phyloP scores from a whole-genome alignment of 108 stramenopile genomes.

The Cyclostephanos tholiformis region DNA sequence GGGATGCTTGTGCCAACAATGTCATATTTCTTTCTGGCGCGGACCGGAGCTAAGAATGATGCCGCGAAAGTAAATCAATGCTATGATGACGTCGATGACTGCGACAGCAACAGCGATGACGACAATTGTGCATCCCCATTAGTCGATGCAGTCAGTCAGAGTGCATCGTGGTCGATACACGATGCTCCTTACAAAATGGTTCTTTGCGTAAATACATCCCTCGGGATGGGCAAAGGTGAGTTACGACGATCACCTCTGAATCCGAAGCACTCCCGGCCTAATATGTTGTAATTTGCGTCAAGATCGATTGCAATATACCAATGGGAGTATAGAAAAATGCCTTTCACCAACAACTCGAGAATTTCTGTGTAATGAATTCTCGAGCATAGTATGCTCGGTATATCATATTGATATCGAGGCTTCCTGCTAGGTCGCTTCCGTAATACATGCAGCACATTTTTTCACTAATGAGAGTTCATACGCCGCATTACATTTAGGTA shows the following conservation, averaged over 20 bases:
- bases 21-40: slow-evolving; percentile 37
- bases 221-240: slow-evolving; percentile 83
- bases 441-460: not conserved
- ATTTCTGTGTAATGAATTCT: slow-evolving; percentile 12
- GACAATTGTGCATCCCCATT: slow-evolving; percentile 30
- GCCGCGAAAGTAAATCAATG: slow-evolving; percentile 1
- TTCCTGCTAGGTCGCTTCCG: not conserved
- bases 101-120: slow-evolving; percentile 31
- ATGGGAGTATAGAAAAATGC: slow-evolving; percentile 30
- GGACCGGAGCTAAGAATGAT: slow-evolving; percentile 5
- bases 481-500: slow-evolving; percentile 39
- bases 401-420: not conserved
- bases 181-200: slow-evolving; percentile 93
- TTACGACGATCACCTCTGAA: not conserved
- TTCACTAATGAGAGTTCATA: not conserved
- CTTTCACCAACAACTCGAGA: slow-evolving; percentile 42
- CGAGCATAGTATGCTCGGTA: slow-evolving; percentile 42
- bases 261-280: slow-evolving; percentile 15
- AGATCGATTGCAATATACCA: slow-evolving; percentile 18
- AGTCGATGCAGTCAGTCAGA: slow-evolving; percentile 15
- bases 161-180: slow-evolving; percentile 55
- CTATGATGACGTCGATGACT: slow-evolving; percentile 20
- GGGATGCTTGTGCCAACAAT: slow-evolving; percentile 44
- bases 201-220: slow-evolving; percentile 73
- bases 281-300: slow-evolving; percentile 24